A percentile compares a stretch with the other conserved stretches of the same genome.
These are phyloP conservation scores for Venturia carpophila DNA, from an alignment of 2,329 filamentous ascomycete genomes.

Conservation along the genomic window DNA sequence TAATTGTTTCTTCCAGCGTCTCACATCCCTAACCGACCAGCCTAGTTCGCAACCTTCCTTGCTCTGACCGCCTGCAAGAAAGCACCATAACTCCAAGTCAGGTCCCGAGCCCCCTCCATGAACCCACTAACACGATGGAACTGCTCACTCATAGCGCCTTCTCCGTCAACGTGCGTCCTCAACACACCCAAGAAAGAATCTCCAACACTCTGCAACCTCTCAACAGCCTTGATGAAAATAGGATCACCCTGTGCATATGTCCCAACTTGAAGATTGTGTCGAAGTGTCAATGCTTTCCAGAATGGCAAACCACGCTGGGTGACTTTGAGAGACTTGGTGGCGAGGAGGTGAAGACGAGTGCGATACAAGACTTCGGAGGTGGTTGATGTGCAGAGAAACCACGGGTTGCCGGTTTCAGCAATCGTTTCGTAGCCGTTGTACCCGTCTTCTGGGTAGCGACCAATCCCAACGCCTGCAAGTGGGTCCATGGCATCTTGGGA, in stretches of 20 bases:
- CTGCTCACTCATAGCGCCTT: slow-evolving; percentile 38
- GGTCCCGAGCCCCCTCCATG: slow-evolving; percentile 34
- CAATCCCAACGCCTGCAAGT: slow-evolving; percentile 31
- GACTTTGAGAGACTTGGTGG: slow-evolving; percentile 28
- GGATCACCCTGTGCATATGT: slow-evolving; percentile 26
- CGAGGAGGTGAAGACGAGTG: slow-evolving; percentile 28
- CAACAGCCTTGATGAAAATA: slow-evolving; percentile 27
- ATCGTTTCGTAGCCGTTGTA: slow-evolving; percentile 33
- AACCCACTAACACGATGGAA: slow-evolving; percentile 35
- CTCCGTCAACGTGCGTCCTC: slow-evolving; percentile 31
- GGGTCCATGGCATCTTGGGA: slow-evolving; percentile 17
- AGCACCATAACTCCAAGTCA: slow-evolving; percentile 41
- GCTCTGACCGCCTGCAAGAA: slow-evolving; percentile 35
- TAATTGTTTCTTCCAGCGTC: background rate
- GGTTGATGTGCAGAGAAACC: slow-evolving; percentile 38
- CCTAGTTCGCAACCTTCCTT: slow-evolving; percentile 22
- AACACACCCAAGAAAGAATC: slow-evolving; percentile 38
- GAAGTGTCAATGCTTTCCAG: slow-evolving; percentile 30
- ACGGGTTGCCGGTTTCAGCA: slow-evolving; percentile 31
- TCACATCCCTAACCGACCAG: background rate
- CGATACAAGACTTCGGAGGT: slow-evolving; percentile 35
- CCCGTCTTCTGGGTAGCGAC: slow-evolving; percentile 38
- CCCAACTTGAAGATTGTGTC: slow-evolving; percentile 21
- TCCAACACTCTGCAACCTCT: slow-evolving; percentile 28
- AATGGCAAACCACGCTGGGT: slow-evolving; percentile 29